A percentile compares a stretch with the other conserved stretches of the same genome.
These are phyloP conservation scores for Candida tunisiensis DNA, from an alignment of 1,139 yeast genomes.

Conservation along the genomic window DNA sequence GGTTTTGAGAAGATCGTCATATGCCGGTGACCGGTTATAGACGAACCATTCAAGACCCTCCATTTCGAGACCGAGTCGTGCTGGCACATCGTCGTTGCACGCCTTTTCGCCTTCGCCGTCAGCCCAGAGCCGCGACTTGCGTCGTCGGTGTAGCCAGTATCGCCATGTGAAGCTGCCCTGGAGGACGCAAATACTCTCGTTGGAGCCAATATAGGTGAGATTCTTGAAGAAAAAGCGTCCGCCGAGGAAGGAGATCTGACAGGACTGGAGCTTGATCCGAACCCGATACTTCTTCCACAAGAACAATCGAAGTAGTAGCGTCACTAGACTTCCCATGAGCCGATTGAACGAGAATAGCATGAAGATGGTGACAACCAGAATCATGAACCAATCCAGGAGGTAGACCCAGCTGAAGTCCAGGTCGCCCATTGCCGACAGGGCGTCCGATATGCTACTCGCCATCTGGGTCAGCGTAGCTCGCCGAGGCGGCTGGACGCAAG, in stretches of 20 bases:
- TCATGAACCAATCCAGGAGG: conserved; percentile 64
- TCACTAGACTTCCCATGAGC: conserved; percentile 43
- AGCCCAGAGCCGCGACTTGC: conserved; percentile 27
- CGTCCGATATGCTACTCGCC: conserved; percentile 10
- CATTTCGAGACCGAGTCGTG: conserved; percentile 39
- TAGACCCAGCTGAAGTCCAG: conserved; percentile 62
- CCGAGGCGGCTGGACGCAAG: too few species aligned
- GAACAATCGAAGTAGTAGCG: conserved; percentile 31
- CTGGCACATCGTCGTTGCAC: conserved; percentile 34
- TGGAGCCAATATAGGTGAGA: conserved; percentile 49
- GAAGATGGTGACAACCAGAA: conserved; percentile 43
- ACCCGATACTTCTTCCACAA: conserved; percentile 49
- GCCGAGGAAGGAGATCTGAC: conserved; percentile 61
- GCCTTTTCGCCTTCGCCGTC: too few species aligned
- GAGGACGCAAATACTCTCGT: conserved; percentile 51
- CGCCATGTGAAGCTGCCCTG: conserved; percentile 76
- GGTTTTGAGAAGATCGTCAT: conserved; percentile 41
- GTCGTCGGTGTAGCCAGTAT: conserved; percentile 55
- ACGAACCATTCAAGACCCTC: conserved; percentile 73
- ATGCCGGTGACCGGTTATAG: conserved; percentile 65
- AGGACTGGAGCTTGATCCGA: conserved; percentile 49
- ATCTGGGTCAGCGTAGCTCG: too few species aligned
- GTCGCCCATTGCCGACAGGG: conserved; percentile 13
- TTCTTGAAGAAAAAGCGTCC: conserved; percentile 73
- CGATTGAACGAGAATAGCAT: conserved; percentile 67